These are phyloP conservation scores for Spergularia azorica DNA, from an alignment of 179 eudicot species.

Conservation along the genomic window DNA sequence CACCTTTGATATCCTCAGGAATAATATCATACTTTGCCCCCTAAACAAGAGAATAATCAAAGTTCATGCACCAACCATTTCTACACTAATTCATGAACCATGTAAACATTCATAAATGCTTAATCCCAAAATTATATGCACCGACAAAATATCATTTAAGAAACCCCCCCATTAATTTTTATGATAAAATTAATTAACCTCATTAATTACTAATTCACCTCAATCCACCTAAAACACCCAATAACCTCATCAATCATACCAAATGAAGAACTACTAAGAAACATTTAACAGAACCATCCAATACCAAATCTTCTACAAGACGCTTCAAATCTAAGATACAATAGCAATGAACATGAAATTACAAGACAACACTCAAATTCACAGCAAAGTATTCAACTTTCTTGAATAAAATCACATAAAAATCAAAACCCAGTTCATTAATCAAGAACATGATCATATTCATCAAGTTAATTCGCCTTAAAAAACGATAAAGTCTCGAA, in stretches of 20 bases:
- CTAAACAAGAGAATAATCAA: conserved; percentile 4
- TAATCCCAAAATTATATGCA: conserved; percentile 13
- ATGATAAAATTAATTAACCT: background rate
- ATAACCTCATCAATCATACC: background rate
- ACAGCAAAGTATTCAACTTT: no score
- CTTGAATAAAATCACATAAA: no score
- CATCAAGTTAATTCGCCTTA: no score
- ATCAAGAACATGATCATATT: no score
- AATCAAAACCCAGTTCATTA: no score
- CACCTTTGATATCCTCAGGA: conserved; percentile 14
- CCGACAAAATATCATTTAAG: background rate
- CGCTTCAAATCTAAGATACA: background rate
- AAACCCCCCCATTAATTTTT: background rate
- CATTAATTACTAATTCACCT: background rate
- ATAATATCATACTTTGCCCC: conserved; percentile 2
- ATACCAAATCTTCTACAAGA: background rate
- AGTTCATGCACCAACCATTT: conserved; percentile 26
- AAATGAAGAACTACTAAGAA: background rate
- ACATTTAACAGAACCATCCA: background rate
- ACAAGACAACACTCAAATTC: background rate
- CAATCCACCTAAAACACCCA: background rate
- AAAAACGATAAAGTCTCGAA: no score
- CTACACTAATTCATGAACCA: background rate
- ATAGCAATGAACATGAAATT: background rate
- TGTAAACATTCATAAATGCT: background rate